Evolutionary conservation across 2,329 filamentous ascomycete genomes (phyloP).

Genomic region (Fusarium gaditjirri): DNA sequence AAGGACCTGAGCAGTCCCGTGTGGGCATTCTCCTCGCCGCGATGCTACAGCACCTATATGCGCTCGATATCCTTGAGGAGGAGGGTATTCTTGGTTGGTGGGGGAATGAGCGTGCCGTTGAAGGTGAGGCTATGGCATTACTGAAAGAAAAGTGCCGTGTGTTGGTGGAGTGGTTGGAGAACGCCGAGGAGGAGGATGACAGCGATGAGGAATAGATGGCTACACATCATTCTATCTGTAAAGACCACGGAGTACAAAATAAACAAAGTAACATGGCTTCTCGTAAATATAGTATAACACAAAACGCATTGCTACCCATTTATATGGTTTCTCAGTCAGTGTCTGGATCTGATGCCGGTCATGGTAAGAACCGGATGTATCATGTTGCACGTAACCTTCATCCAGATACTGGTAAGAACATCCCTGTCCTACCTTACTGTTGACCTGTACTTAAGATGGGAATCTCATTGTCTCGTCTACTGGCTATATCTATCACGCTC

Average conservation of each 20-base stretch:
- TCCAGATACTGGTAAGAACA: neutral
- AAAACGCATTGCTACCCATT: neutral
- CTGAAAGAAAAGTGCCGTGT: constrained; percentile 79
- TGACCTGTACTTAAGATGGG: neutral
- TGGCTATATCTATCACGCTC: neutral
- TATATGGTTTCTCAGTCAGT: neutral
- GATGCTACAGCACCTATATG: constrained; percentile 85
- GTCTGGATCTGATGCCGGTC: neutral
- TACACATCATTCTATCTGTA: constrained; percentile 4
- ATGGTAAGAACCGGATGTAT: neutral
- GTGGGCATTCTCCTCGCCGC: constrained; percentile 76
- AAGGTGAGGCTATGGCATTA: constrained; percentile 73
- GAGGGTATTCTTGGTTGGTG: constrained; percentile 92
- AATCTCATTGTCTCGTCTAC: neutral
- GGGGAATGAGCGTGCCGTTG: constrained; percentile 75
- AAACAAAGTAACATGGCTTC: constrained; percentile 12
- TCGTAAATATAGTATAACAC: neutral
- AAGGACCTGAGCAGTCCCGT: constrained; percentile 63
- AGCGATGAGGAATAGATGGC: constrained; percentile 52
- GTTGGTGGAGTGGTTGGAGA: constrained; percentile 85
- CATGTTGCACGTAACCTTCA: neutral
- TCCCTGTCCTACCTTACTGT: neutral
- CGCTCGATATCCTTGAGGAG: constrained; percentile 85
- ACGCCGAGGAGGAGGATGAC: constrained; percentile 78
- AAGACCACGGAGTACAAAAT: constrained; percentile 31